Percentiles rank a stretch among this genome's conserved stretches.
Evolutionary conservation across 2,329 filamentous ascomycete species (phyloP).

Genomic region (Alternaria triticina): DNA sequence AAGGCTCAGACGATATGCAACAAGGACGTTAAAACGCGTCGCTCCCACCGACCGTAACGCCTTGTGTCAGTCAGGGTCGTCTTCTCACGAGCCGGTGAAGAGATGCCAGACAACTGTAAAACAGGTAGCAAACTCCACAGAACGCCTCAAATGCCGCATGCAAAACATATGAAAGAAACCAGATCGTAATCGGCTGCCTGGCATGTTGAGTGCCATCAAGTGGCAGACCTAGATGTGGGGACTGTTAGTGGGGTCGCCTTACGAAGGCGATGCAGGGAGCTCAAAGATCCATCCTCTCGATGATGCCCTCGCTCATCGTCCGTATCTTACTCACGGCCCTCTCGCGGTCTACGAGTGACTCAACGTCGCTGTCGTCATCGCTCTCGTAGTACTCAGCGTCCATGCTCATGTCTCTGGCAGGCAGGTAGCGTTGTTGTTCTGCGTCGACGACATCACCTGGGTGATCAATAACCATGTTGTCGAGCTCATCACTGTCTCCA

Average conservation of each 20-base stretch:
- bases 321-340: constrained; percentile 54
- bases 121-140: neutral
- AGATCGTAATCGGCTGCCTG: neutral
- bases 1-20: constrained; percentile 21
- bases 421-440: constrained; percentile 47
- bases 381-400: constrained; percentile 40
- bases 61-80: constrained; percentile 21
- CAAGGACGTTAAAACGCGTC: constrained; percentile 23
- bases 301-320: constrained; percentile 61
- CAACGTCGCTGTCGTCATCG: constrained; percentile 44
- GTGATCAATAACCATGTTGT: constrained; percentile 48
- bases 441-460: constrained; percentile 48
- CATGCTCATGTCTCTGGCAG: constrained; percentile 38
- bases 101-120: constrained; percentile 7
- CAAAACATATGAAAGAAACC: neutral
- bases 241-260: neutral
- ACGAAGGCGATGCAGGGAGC: neutral
- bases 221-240: neutral
- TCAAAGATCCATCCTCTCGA: constrained; percentile 61
- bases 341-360: constrained; percentile 33
- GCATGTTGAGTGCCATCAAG: neutral
- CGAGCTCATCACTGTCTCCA: constrained; percentile 54
- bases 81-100: constrained; percentile 26
- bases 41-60: constrained; percentile 33
- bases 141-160: constrained; percentile 1